Base-by-base conservation (phyloP, 2,329 filamentous ascomycete species). In the Exophiala viscosa region DNA sequence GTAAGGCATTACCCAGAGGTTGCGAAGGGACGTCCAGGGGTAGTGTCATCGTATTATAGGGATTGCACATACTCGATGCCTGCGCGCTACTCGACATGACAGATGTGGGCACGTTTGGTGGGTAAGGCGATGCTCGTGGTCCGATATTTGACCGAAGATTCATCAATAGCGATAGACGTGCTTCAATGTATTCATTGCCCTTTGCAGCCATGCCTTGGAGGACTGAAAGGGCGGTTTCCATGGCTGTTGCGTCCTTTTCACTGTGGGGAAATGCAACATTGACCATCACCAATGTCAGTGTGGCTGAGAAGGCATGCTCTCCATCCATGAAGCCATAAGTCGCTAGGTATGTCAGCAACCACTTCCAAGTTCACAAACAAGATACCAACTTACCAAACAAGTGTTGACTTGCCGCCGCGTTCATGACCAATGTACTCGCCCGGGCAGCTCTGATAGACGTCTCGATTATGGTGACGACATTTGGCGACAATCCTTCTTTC, bases 281-380 rank as follows among this genome's bases (percentile, higher is more conserved):
- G 15, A 78, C 74, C 73, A 81, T 78, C 18, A 81, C 74, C 4
- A 82, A 70, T 2, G 81, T 70, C 9, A 81, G 72, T 9, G 77
- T 73, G 1, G 78, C 77, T 0, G 76, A 79, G 59, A 81, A 80
- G 18, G 75, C 72, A 59, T 81, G 78, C 54, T 82, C 79, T 13
- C 76, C 74, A 52, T 82, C 79, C 69, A 81, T 78, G 61, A 79
- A 82, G 18, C 79, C 79, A 59, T 79, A 81, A 0, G 78, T 81
- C 15, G 78, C 76, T 72, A 36, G 5, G 18, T n/a, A 13, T 18
- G 5, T 10, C 18, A 42, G 34, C 28, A n/a, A 48, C 39, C 10
- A 41, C 2, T 7, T 11, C 20, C 8, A 34, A 41, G 34, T 9
- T 14, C 38, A 35, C 13, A 38, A 1, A 44, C 38, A 14, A 23